Base-by-base conservation (phyloP, 2,329 filamentous ascomycete genomes). In the Xylariaceae sp. region DNA sequence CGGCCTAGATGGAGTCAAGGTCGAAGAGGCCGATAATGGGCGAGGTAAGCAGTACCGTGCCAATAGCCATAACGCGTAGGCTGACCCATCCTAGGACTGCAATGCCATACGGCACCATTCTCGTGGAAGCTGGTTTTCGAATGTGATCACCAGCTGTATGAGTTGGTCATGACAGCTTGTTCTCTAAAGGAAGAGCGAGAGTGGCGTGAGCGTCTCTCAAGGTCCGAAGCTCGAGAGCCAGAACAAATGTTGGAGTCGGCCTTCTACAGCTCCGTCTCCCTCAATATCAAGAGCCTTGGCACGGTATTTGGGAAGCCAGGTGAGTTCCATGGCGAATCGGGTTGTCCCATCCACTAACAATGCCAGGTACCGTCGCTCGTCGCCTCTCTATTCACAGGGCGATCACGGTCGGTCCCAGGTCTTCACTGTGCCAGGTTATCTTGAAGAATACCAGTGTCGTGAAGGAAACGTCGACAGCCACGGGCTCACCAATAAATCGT, bases 81-180 rank as follows among this genome's bases (percentile, higher is more conserved):
- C 35, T 41, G 22, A 25, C 19, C 10, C 29, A 39, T 25, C 47
- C 55, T 25, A 94, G 88, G 87, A 1, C 56, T 96, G 6, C 87
- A 90, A 65, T 95, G 88, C 50, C 81, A 92, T 43, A 85, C 83
- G 3, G 84, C 85, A 1, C 79, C 84, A 0, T 85, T 85, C 56
- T 92, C 88, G 1, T 96, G 89, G 90, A 98, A 96, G 55, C 51
- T 95, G 9, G 70, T 86, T 3, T 95, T 96, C 50, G 80, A 92
- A 53, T 75, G 76, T 44, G 71, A 82, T 36, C 75, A 83, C 44
- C 77, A 83, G 39, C 66, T 90, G 33, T 90, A 85, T 53, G 90
- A 96, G 58, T 61, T 94, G 12, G 77, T 95, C 25, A 70, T 94
- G 61, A 93, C 83, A 44, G 90, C 88, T 22, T 94, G 88, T 49